Evolutionary conservation across 805 yeast species (phyloP).

Genomic region (Teunomyces barrocoloradensis): DNA sequence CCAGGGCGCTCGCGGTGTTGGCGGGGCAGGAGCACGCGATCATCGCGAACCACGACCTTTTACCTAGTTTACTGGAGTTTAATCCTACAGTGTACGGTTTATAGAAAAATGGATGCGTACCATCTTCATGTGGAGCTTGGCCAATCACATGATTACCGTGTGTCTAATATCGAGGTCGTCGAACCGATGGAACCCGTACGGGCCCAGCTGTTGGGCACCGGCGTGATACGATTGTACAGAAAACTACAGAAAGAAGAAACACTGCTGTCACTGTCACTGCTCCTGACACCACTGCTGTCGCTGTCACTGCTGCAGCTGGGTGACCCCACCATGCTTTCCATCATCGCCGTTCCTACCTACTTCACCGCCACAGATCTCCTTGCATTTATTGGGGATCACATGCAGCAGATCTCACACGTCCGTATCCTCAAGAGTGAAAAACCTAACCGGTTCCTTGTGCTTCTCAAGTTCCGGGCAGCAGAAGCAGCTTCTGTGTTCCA

Average conservation of each 20-base stretch:
- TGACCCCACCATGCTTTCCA: slow-evolving; percentile 69
- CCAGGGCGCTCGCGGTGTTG: slow-evolving; percentile 59
- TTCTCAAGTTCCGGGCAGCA: slow-evolving; percentile 66
- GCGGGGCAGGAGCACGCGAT: slow-evolving; percentile 48
- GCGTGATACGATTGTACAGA: slow-evolving; percentile 66
- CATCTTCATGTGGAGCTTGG: slow-evolving; percentile 31
- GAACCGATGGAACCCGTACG: slow-evolving; percentile 44
- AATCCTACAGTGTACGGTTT: slow-evolving; percentile 16
- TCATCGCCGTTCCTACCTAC: slow-evolving; percentile 84
- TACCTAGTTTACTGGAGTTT: slow-evolving; percentile 52
- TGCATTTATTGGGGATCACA: slow-evolving; percentile 72
- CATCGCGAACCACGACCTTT: slow-evolving; percentile 58
- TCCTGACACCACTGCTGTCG: too few species aligned
- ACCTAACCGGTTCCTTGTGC: slow-evolving; percentile 69
- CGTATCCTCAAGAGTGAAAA: slow-evolving; percentile 65
- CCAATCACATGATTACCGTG: slow-evolving; percentile 22
- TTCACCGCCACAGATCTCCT: slow-evolving; percentile 80
- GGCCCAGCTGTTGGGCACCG: slow-evolving; percentile 69
- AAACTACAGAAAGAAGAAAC: slow-evolving; percentile 13
- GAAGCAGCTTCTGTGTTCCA: slow-evolving; percentile 63
- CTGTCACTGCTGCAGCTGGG: slow-evolving; percentile 29
- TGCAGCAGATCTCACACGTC: slow-evolving; percentile 62
- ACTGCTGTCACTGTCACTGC: too few species aligned
- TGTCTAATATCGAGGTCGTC: slow-evolving; percentile 25
- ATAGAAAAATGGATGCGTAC: slow-evolving; percentile 36